Evolutionary conservation across 1,284 basidiomycete genomes (phyloP).

Genomic region (Phylloporus gajari): DNA sequence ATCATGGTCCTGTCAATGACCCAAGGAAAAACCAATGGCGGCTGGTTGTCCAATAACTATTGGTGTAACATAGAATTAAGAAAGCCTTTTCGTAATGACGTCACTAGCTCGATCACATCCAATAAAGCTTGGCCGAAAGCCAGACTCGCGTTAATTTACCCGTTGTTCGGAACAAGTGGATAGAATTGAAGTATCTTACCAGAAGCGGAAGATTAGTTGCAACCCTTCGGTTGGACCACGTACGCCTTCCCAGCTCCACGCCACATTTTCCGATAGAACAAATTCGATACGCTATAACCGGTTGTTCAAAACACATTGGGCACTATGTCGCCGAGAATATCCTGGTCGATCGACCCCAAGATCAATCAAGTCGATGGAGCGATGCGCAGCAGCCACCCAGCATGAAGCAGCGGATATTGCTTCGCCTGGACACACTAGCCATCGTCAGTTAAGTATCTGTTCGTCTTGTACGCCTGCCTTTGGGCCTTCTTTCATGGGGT

Average conservation of each 20-base stretch:
- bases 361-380: constrained; percentile 78
- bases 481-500: not conserved
- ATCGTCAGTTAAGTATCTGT: constrained; percentile 70
- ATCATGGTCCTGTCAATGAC: too few relatives aligned
- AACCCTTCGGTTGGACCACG: constrained; percentile 15
- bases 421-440: constrained; percentile 65
- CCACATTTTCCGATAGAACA: constrained; percentile 20
- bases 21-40: too few relatives aligned
- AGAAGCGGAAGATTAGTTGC: not conserved
- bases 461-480: not conserved
- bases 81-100: too few relatives aligned
- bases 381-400: constrained; percentile 65
- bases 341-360: constrained; percentile 66
- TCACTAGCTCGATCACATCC: too few relatives aligned
- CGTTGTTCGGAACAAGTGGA: too few relatives aligned
- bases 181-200: not conserved
- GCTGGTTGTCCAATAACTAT: too few relatives aligned
- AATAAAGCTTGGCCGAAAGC: too few relatives aligned
- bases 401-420: constrained; percentile 74
- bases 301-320: constrained; percentile 76
- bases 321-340: constrained; percentile 76
- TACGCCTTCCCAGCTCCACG: constrained; percentile 8
- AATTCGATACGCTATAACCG: constrained; percentile 63
- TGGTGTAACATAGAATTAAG: too few relatives aligned
- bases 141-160: too few relatives aligned